Conservation (phyloP, 768 basidiomycete genomes). For the Lactifluus pinguis region DNA sequence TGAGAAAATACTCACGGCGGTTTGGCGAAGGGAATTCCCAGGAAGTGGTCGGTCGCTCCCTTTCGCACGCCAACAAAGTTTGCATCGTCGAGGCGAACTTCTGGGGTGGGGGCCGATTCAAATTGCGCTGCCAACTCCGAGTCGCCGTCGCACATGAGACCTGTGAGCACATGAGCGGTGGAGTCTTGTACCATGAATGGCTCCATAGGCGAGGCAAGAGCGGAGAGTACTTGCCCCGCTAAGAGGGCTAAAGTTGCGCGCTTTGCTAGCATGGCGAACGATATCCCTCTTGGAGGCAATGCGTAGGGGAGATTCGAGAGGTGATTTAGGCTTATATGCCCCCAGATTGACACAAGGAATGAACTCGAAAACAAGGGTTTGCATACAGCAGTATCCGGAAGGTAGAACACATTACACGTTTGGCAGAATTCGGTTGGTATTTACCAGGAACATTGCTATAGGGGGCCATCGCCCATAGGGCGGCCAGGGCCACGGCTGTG, state of each 20-base stretch:
- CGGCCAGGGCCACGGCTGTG: no score
- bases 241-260: neutral
- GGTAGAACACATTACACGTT: neutral
- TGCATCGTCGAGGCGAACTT: no score
- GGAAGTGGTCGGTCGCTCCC: no score
- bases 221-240: neutral
- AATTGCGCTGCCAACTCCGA: no score
- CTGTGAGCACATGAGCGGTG: neutral
- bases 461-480: no score
- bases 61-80: no score
- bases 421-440: neutral
- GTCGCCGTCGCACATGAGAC: neutral
- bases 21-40: no score
- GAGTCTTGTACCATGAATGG: neutral
- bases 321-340: neutral
- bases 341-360: no score
- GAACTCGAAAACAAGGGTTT: neutral
- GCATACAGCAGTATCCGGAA: no score
- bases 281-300: neutral
- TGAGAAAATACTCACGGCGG: no score
- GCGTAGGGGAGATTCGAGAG: neutral
- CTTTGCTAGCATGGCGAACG: neutral
- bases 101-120: no score
- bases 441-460: neutral
- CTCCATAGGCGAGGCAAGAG: neutral